A percentile compares a stretch with the other conserved stretches of the same genome.
These are phyloP conservation scores for Calonectria multiphialidica DNA, from an alignment of 2,329 filamentous ascomycete species.

Conservation along the genomic window DNA sequence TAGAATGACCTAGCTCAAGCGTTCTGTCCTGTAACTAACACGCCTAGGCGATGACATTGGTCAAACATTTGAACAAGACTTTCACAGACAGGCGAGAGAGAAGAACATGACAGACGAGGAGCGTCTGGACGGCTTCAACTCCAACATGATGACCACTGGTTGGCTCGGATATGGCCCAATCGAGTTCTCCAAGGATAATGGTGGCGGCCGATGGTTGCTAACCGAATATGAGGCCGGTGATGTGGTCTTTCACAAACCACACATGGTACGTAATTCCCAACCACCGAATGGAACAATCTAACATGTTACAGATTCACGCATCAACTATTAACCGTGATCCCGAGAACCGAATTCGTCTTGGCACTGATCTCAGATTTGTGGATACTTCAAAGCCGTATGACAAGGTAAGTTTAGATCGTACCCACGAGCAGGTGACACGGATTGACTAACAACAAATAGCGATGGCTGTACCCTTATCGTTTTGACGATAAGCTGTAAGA, in stretches of 20 bases:
- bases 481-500: neutral
- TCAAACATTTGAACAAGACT: constrained; percentile 10
- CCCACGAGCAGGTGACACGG: no score
- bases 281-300: rapidly evolving
- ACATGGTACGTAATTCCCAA: constrained; percentile 2
- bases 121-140: constrained; percentile 64
- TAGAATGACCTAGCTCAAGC: neutral
- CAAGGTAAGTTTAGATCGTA: neutral
- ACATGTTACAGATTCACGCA: constrained; percentile 15
- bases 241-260: constrained; percentile 52
- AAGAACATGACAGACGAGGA: constrained; percentile 64
- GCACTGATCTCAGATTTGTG: constrained; percentile 30
- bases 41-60: constrained; percentile 16
- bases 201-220: constrained; percentile 48
- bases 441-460: neutral
- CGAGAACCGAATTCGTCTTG: constrained; percentile 26
- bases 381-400: constrained; percentile 29
- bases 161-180: constrained; percentile 63
- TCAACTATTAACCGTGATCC: constrained; percentile 30
- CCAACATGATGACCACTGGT: constrained; percentile 69
- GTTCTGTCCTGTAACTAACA: neutral
- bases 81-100: constrained; percentile 47
- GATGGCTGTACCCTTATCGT: neutral
- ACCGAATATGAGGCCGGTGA: constrained; percentile 55
- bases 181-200: constrained; percentile 46